Evolutionary conservation across 148 eudicot genomes (phyloP).

Genomic region (Vaccinium myrtillus): DNA sequence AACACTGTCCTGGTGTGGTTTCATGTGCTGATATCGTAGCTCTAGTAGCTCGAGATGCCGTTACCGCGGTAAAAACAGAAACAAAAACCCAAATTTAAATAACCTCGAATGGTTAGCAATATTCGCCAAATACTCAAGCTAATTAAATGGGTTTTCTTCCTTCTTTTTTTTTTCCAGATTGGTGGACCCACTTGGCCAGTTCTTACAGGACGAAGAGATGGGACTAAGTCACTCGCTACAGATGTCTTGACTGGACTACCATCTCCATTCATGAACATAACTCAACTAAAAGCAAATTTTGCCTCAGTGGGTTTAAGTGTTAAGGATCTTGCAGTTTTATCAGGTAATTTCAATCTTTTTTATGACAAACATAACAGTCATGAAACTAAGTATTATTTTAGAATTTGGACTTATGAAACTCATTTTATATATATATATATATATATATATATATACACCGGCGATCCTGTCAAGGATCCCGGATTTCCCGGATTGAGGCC

Average conservation of each 20-base stretch:
- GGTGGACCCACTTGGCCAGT: conserved; percentile 54
- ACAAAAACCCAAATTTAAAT: not conserved
- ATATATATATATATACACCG: too few relatives aligned
- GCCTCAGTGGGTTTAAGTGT: conserved; percentile 29
- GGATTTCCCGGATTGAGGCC: too few relatives aligned
- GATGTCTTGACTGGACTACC: conserved; percentile 41
- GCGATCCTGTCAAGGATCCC: too few relatives aligned
- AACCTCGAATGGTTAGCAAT: not conserved
- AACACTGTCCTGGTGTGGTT: conserved; percentile 46
- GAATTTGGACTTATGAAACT: too few relatives aligned
- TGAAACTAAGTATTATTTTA: too few relatives aligned
- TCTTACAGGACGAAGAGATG: conserved; percentile 47
- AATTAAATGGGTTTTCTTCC: not conserved
- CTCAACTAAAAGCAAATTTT: conserved; percentile 28
- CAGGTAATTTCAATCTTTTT: conserved; percentile 31
- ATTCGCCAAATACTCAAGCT: not conserved
- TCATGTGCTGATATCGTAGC: conserved; percentile 58
- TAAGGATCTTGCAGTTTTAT: conserved; percentile 51
- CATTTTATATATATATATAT: too few relatives aligned
- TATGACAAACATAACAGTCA: not conserved
- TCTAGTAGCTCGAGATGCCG: conserved; percentile 53
- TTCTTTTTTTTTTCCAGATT: conserved; percentile 20
- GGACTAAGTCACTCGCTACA: conserved; percentile 30
- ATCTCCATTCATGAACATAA: conserved; percentile 34
- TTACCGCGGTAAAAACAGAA: conserved; percentile 24